phyloP scores from a whole-genome alignment of 768 basidiomycete genomes.

The Amanita polypyramis region DNA sequence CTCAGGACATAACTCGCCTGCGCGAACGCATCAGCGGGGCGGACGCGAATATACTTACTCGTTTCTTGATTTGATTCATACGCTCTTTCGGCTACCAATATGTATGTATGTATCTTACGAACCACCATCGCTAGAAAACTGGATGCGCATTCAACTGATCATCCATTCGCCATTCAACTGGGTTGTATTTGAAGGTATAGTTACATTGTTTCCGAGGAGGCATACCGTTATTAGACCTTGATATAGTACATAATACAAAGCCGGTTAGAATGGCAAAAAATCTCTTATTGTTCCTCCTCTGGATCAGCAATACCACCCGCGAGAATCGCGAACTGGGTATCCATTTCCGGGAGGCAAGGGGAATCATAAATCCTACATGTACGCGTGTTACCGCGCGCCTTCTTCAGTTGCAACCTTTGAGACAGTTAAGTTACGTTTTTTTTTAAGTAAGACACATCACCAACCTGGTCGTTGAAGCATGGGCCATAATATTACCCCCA shows the following conservation, averaged over 20 bases:
- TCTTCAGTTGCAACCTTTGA: slow-evolving; percentile 77
- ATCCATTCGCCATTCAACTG: slow-evolving; percentile 38
- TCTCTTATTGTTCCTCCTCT: slow-evolving; percentile 62
- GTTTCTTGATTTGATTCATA: slow-evolving; percentile 53
- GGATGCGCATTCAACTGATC: slow-evolving; percentile 27
- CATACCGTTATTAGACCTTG: slow-evolving; percentile 2
- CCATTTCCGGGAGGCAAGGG: slow-evolving; percentile 93
- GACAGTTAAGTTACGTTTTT: slow-evolving; percentile 8
- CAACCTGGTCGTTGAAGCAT: slow-evolving; percentile 90
- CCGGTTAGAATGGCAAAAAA: neutral
- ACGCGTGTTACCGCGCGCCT: slow-evolving; percentile 84
- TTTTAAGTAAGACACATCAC: neutral
- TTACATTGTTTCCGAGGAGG: slow-evolving; percentile 10
- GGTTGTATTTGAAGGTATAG: slow-evolving; percentile 20
- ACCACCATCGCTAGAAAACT: slow-evolving; percentile 13
- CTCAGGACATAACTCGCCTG: slow-evolving; percentile 65
- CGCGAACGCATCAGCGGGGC: slow-evolving; percentile 72
- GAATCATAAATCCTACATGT: slow-evolving; percentile 98
- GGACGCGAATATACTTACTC: slow-evolving; percentile 81
- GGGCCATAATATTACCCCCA: slow-evolving; percentile 98
- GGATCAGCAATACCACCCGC: slow-evolving; percentile 89
- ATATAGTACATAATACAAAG: slow-evolving; percentile 4
- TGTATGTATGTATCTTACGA: slow-evolving; percentile 24
- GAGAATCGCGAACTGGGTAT: slow-evolving; percentile 91
- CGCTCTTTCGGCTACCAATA: slow-evolving; percentile 11